phyloP scores from a whole-genome alignment of 345 rosid genomes.

The Balakata baccata region DNA sequence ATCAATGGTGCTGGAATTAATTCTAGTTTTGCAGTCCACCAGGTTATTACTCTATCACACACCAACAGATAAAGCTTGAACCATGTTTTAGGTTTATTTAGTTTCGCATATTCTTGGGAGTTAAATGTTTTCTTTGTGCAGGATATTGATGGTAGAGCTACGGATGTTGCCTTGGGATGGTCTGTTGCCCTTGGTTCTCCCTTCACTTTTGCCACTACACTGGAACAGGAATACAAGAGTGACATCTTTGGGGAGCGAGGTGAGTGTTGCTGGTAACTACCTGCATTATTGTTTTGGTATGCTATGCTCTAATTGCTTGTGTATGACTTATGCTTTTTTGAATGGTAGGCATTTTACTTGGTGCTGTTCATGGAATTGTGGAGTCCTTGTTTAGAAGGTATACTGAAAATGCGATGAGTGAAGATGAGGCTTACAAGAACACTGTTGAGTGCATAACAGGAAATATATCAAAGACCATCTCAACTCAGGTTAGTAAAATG shows the following conservation, averaged over 20 bases:
- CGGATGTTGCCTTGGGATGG: constrained; percentile 89
- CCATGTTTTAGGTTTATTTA: background rate
- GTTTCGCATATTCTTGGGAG: background rate
- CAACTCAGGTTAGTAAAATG: constrained; percentile 77
- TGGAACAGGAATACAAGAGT: constrained; percentile 92
- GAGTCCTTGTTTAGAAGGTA: constrained; percentile 77
- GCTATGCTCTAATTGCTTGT: background rate
- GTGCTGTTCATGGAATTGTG: constrained; percentile 84
- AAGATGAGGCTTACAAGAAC: constrained; percentile 73
- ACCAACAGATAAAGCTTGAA: too few relatives aligned
- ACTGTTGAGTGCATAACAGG: constrained; percentile 94
- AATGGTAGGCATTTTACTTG: constrained; percentile 67
- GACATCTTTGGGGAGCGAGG: constrained; percentile 96
- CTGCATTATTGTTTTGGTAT: background rate
- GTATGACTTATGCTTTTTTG: background rate
- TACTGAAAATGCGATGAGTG: constrained; percentile 73
- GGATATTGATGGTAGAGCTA: constrained; percentile 90
- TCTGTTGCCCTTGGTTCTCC: constrained; percentile 94
- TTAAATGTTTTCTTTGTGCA: constrained; percentile 20
- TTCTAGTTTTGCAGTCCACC: constrained; percentile 81
- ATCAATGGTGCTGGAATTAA: constrained; percentile 94
- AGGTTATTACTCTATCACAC: constrained; percentile 41
- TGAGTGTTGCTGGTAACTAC: constrained; percentile 17
- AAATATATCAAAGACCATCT: constrained; percentile 68
- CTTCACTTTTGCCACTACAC: constrained; percentile 77